phyloP scores from a whole-genome alignment of 1,284 basidiomycete species.

The Leccinum pachyderme region DNA sequence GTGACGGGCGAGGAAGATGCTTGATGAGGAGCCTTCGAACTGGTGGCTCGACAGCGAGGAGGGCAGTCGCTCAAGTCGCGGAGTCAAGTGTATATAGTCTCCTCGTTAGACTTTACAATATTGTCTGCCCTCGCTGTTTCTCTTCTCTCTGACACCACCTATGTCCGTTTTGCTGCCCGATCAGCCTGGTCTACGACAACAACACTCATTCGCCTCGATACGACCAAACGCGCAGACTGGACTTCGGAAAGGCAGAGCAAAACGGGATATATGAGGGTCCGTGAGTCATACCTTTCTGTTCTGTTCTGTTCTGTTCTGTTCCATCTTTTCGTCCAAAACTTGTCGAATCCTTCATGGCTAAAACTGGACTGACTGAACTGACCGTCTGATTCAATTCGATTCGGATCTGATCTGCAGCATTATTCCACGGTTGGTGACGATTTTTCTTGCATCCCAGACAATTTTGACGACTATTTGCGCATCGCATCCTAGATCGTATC shows the following conservation, averaged over 20 bases:
- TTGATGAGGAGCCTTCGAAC: constrained; percentile 69
- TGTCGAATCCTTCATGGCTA: neutral
- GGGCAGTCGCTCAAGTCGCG: constrained; percentile 74
- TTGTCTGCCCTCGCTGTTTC: neutral
- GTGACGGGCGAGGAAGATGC: constrained; percentile 52
- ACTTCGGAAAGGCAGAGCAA: constrained; percentile 80
- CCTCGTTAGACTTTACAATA: neutral
- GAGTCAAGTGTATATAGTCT: constrained; percentile 5
- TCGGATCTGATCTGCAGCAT: constrained; percentile 12
- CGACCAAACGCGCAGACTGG: constrained; percentile 66
- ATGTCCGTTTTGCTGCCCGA: constrained; percentile 61
- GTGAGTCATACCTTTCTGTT: constrained; percentile 44
- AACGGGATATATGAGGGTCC: constrained; percentile 90
- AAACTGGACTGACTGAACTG: neutral
- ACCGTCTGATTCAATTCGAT: neutral
- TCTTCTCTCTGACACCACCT: neutral
- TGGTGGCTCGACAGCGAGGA: constrained; percentile 94
- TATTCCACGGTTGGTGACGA: constrained; percentile 12
- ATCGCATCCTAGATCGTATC: constrained; percentile 83
- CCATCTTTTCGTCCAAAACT: neutral
- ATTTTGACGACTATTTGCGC: constrained; percentile 92
- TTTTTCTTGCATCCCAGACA: constrained; percentile 52
- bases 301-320: neutral
- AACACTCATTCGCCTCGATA: constrained; percentile 59
- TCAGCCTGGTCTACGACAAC: constrained; percentile 89